phyloP scores from a whole-genome alignment of 495 filamentous ascomycete genomes.

The Neurospora africana region DNA sequence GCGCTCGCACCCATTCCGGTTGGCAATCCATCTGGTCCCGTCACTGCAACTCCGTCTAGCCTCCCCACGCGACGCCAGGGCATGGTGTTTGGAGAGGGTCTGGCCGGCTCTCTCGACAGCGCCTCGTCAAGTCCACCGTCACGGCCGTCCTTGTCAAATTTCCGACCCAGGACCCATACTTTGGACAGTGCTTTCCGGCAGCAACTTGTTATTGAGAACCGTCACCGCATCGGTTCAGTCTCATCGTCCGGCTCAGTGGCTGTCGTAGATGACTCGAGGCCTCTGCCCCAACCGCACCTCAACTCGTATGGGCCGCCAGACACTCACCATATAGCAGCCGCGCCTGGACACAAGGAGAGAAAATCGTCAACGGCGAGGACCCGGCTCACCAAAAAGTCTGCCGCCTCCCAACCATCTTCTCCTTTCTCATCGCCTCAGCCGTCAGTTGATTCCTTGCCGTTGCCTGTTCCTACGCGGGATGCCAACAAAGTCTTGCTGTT shows the following conservation, averaged over 20 bases:
- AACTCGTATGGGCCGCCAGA: slow-evolving; percentile 32
- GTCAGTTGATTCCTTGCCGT: slow-evolving; percentile 42
- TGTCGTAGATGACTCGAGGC: slow-evolving; percentile 29
- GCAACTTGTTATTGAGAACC: slow-evolving; percentile 28
- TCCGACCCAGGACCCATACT: slow-evolving; percentile 41
- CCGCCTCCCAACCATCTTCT: slow-evolving; percentile 37
- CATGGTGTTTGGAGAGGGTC: slow-evolving; percentile 41
- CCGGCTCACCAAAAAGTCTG: slow-evolving; percentile 36
- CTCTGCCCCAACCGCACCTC: slow-evolving; percentile 22
- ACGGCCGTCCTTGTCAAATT: slow-evolving; percentile 18
- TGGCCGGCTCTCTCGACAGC: slow-evolving; percentile 30
- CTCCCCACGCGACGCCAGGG: slow-evolving; percentile 33
- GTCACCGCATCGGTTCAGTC: slow-evolving; percentile 44
- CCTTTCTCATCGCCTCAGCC: slow-evolving; percentile 36
- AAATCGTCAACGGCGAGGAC: slow-evolving; percentile 25
- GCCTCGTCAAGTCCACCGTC: slow-evolving; percentile 26
- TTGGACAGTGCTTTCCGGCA: slow-evolving; percentile 41
- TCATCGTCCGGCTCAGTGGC: slow-evolving; percentile 37
- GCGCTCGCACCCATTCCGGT: background rate
- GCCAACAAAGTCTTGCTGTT: slow-evolving; percentile 53
- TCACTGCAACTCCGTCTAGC: slow-evolving; percentile 1
- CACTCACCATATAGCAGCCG: slow-evolving; percentile 9
- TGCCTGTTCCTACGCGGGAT: slow-evolving; percentile 49
- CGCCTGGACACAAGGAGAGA: slow-evolving; percentile 31
- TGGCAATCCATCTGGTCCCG: background rate